Evolutionary conservation across 345 rosid species (phyloP).

Genomic region (Clausena lansium): DNA sequence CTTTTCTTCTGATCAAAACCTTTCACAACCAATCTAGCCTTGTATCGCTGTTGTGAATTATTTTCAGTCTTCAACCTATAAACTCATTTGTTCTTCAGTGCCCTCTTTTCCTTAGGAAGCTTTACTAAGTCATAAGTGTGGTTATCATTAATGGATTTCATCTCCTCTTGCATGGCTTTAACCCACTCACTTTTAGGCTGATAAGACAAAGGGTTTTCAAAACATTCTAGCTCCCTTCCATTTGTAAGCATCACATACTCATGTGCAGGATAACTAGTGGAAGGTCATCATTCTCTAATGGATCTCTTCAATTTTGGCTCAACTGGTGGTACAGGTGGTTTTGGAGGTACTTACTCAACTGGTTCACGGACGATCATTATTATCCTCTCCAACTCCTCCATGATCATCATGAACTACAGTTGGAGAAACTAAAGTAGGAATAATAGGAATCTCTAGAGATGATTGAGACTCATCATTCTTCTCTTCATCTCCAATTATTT

Average conservation of each 20-base stretch:
- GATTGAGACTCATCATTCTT: background rate
- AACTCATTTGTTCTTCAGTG: too few relatives aligned
- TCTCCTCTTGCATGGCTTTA: too few relatives aligned
- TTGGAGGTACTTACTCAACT: background rate
- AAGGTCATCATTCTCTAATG: background rate
- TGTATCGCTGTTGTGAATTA: too few relatives aligned
- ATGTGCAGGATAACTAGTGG: too few relatives aligned
- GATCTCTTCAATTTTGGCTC: background rate
- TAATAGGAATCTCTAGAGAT: background rate
- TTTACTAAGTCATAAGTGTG: too few relatives aligned
- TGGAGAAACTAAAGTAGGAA: background rate
- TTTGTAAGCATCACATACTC: too few relatives aligned
- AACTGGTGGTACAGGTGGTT: background rate
- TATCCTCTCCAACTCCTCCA: background rate
- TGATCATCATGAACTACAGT: background rate
- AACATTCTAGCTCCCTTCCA: too few relatives aligned
- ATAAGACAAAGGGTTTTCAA: background rate
- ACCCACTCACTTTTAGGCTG: background rate
- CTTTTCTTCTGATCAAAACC: too few relatives aligned
- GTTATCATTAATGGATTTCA: too few relatives aligned
- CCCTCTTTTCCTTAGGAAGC: too few relatives aligned
- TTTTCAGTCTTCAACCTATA: too few relatives aligned
- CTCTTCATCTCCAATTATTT: background rate
- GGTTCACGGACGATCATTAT: background rate
- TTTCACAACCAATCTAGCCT: too few relatives aligned